Evolutionary conservation across 1,284 basidiomycete genomes (phyloP), one percentile per base, ranked within the genome.

Genomic region (Apiotrichum montevideense): DNA sequence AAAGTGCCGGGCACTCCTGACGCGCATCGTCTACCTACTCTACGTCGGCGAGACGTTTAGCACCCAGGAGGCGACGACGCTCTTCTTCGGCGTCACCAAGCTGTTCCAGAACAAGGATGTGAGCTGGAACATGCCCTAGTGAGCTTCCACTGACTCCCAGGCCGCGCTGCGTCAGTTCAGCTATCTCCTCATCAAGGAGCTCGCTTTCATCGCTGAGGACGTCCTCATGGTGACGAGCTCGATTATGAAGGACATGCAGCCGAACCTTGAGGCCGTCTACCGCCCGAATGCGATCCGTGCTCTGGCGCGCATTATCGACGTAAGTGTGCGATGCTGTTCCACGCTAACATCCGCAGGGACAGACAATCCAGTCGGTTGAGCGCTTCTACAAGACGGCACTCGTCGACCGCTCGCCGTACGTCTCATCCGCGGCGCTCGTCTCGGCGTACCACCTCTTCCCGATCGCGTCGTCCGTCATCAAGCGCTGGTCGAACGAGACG

Each of bases 211-310:
- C n/a, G 92, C 96, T 15, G 92, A 99, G 77, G 96, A 98, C 81
- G 91, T 98, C 41, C 97, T 99, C 71, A 99, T 99, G 93, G 94
- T 98, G 66, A 99, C 96, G 6, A 92, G 90, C 71, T 97, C 93
- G 72, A 98, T 99, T 77, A 98, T 98, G 94, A 98, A 98, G 81
- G 95, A 99, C 73, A 98, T 98, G 91, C 95, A 98, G 73, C 90
- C 94, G 52, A 98, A 98, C 75, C 88, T 93, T 52, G 96, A 98
- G 76, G 95, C 98, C 70, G 93, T 99, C 65, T 99, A 99, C 79
- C 84, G 96, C 58, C 91, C 96, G 42, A 98, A 99, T 76, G 90
- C 96, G 35, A 98, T 98, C 66, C 86, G 96, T 67, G 93, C 95
- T 4, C 82, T 99, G 14, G 94, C 92, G 77, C 84, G 93, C 58